phyloP scores from a whole-genome alignment of 2,329 filamentous ascomycete species.

The Arthrocladium fulminans region DNA sequence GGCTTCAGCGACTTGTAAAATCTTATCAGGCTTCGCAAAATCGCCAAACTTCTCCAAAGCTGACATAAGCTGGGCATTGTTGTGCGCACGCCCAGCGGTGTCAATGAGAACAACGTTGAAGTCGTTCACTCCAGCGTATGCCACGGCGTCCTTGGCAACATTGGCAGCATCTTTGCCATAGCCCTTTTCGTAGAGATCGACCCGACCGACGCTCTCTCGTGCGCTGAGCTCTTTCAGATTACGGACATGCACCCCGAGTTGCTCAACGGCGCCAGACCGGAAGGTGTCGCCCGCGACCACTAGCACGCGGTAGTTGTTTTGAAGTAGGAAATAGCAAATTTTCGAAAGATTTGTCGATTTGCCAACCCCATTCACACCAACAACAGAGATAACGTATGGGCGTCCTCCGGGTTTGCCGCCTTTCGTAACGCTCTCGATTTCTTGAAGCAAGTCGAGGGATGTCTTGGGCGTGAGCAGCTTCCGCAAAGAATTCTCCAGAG shows the following conservation, averaged over 20 bases:
- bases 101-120: conserved; percentile 96
- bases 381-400: conserved; percentile 95
- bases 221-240: conserved; percentile 83
- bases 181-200: conserved; percentile 92
- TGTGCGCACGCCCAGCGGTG: conserved; percentile 88
- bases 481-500: conserved; percentile 84
- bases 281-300: conserved; percentile 95
- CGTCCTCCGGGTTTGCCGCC: conserved; percentile 59
- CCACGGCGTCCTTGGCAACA: conserved; percentile 89
- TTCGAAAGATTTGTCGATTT: conserved; percentile 98
- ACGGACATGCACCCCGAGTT: conserved; percentile 87
- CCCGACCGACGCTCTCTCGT: conserved; percentile 67
- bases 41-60: conserved; percentile 96
- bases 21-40: conserved; percentile 92
- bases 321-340: conserved; percentile 93
- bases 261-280: conserved; percentile 92
- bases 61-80: conserved; percentile 92
- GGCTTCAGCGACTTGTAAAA: conserved; percentile 91
- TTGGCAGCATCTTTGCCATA: conserved; percentile 97
- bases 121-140: conserved; percentile 60
- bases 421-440: conserved; percentile 71
- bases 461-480: conserved; percentile 95
- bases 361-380: conserved; percentile 95
- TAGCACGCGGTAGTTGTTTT: conserved; percentile 93
- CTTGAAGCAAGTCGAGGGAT: conserved; percentile 85